These are phyloP conservation scores for Ramularia collo-cygni DNA, from an alignment of 2,329 filamentous ascomycete genomes.

Conservation along the genomic window DNA sequence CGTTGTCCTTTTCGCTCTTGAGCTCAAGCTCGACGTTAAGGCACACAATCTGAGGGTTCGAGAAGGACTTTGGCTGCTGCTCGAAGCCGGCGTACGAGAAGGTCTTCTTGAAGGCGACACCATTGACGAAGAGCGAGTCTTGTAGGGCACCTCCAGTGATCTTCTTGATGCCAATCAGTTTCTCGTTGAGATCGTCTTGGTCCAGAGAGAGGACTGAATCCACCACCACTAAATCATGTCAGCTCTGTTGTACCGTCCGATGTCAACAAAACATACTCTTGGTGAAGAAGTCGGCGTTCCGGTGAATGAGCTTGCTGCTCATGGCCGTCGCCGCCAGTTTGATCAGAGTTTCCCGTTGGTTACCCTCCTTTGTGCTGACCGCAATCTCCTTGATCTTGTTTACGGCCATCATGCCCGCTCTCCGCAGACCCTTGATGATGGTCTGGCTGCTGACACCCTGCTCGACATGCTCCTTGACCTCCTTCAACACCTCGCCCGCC, in stretches of 20 bases:
- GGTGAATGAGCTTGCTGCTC: slow-evolving; percentile 99
- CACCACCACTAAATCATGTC: slow-evolving; percentile 69
- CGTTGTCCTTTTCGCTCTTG: slow-evolving; percentile 99
- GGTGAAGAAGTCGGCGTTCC: slow-evolving; percentile 94
- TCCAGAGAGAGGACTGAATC: slow-evolving; percentile 92
- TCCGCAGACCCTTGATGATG: slow-evolving; percentile 92
- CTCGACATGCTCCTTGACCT: slow-evolving; percentile 92
- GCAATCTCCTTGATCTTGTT: slow-evolving; percentile 99
- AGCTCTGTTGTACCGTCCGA: slow-evolving; percentile 25
- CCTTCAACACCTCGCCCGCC: slow-evolving; percentile 95
- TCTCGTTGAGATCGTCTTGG: slow-evolving; percentile 95
- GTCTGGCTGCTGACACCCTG: slow-evolving; percentile 95
- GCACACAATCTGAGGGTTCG: slow-evolving; percentile 91
- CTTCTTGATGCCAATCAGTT: slow-evolving; percentile 97
- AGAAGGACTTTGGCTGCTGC: slow-evolving; percentile 95
- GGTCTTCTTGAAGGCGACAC: slow-evolving; percentile 99
- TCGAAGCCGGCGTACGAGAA: slow-evolving; percentile 99
- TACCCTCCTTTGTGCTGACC: slow-evolving; percentile 72
- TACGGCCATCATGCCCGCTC: slow-evolving; percentile 81
- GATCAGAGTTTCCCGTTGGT: slow-evolving; percentile 76
- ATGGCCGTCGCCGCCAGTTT: slow-evolving; percentile 94
- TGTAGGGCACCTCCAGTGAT: slow-evolving; percentile 93
- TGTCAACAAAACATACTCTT: slow-evolving; percentile 60
- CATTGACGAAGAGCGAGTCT: slow-evolving; percentile 93
- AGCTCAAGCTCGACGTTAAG: slow-evolving; percentile 96